Conservation (phyloP, 2,329 filamentous ascomycete species). For the Penicillium sumatraense region DNA sequence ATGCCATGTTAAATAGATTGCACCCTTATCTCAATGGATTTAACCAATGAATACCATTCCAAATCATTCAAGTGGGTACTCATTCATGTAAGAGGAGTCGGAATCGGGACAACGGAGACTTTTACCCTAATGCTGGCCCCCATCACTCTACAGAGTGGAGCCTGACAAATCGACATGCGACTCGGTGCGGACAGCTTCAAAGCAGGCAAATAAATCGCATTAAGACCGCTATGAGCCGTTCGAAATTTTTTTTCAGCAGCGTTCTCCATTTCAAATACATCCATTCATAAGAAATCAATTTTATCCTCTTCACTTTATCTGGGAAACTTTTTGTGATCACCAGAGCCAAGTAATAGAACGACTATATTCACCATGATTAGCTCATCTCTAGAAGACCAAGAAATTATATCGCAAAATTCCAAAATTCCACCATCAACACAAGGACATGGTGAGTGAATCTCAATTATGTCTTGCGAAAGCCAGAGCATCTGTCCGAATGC, state of each 20-base stretch:
- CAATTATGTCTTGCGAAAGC: background rate
- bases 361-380: background rate
- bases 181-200: constrained; percentile 1
- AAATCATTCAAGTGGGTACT: too few relatives aligned
- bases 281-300: background rate
- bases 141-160: too few relatives aligned
- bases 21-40: too few relatives aligned
- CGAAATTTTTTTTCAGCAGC: background rate
- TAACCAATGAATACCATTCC: too few relatives aligned
- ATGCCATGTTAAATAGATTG: too few relatives aligned
- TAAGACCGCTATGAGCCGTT: background rate
- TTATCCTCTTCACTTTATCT: background rate
- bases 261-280: background rate
- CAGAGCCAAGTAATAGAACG: background rate
- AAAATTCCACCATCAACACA: background rate
- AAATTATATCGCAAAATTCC: background rate
- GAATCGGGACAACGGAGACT: too few relatives aligned
- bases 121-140: too few relatives aligned
- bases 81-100: too few relatives aligned
- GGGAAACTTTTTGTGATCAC: background rate
- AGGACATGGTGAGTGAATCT: background rate
- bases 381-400: background rate
- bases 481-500: background rate
- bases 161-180: constrained; percentile 1
- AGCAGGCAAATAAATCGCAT: background rate